phyloP scores from a whole-genome alignment of 2,329 filamentous ascomycete species.

The Aureobasidium sp. region DNA sequence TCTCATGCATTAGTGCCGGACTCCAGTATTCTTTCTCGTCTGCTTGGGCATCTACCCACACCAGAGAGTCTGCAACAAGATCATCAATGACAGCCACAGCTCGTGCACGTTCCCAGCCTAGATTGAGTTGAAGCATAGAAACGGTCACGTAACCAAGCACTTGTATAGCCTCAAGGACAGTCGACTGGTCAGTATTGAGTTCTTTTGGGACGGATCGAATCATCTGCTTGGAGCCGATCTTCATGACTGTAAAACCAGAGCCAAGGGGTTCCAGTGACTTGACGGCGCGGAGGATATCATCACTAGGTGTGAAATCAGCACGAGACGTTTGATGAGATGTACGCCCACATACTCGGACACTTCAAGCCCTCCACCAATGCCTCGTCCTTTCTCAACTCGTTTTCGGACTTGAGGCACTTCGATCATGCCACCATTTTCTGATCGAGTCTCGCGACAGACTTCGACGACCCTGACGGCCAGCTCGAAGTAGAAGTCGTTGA shows the following conservation, averaged over 20 bases:
- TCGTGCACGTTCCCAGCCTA: conserved; percentile 76
- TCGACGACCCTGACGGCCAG: conserved; percentile 93
- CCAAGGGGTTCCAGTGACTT: conserved; percentile 80
- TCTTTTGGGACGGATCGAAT: conserved; percentile 92
- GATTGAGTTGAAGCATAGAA: conserved; percentile 78
- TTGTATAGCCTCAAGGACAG: conserved; percentile 85
- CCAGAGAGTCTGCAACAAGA: conserved; percentile 75
- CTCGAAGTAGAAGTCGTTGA: conserved; percentile 99
- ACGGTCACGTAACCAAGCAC: conserved; percentile 84
- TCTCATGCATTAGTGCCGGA: conserved; percentile 59
- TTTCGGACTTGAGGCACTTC: conserved; percentile 74
- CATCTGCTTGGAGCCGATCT: conserved; percentile 76
- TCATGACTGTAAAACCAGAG: conserved; percentile 77
- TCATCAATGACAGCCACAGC: conserved; percentile 89
- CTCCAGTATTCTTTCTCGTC: conserved; percentile 93
- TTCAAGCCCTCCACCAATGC: conserved; percentile 70
- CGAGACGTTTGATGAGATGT: background rate
- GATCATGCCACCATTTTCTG: conserved; percentile 89
- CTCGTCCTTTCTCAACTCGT: conserved; percentile 63
- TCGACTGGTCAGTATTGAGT: conserved; percentile 87
- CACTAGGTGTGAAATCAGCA: conserved; percentile 39
- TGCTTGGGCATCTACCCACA: conserved; percentile 87
- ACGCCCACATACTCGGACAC: conserved; percentile 62
- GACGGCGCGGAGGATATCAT: conserved; percentile 86
- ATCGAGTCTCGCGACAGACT: conserved; percentile 76